Conservation (phyloP, 129 eudicot species). For the Pittosporum tobira region DNA sequence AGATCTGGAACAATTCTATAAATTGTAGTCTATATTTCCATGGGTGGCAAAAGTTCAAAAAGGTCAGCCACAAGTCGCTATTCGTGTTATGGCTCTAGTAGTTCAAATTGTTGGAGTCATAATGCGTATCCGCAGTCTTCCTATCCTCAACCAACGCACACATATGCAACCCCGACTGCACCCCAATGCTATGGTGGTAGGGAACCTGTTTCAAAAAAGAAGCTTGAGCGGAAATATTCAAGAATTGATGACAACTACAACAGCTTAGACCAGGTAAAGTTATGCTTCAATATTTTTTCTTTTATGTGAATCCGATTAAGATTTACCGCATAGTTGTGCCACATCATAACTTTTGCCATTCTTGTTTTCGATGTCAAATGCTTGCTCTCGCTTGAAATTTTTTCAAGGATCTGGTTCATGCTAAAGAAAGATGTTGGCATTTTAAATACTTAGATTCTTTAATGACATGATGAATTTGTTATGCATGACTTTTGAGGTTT, state of each 20-base stretch:
- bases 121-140: constrained; percentile 31
- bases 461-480: no score
- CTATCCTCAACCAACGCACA: constrained; percentile 41
- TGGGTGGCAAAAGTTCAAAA: constrained; percentile 65
- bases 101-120: constrained; percentile 32
- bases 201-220: constrained; percentile 32
- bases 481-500: no score
- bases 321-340: no score
- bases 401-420: neutral
- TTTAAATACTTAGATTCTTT: neutral
- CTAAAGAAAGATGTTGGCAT: neutral
- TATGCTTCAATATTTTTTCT: no score
- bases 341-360: no score
- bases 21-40: no score
- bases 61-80: constrained; percentile 37
- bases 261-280: constrained; percentile 56
- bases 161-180: constrained; percentile 35
- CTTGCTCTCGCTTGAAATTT: no score
- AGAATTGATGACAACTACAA: constrained; percentile 52
- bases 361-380: no score
- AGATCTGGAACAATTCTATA: no score
- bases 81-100: constrained; percentile 38
- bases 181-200: constrained; percentile 31
- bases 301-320: no score
- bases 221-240: constrained; percentile 50